Evolutionary conservation across 345 rosid species (phyloP), one percentile per base, ranked within the genome.

Genomic region (Melastoma malabathricum): DNA sequence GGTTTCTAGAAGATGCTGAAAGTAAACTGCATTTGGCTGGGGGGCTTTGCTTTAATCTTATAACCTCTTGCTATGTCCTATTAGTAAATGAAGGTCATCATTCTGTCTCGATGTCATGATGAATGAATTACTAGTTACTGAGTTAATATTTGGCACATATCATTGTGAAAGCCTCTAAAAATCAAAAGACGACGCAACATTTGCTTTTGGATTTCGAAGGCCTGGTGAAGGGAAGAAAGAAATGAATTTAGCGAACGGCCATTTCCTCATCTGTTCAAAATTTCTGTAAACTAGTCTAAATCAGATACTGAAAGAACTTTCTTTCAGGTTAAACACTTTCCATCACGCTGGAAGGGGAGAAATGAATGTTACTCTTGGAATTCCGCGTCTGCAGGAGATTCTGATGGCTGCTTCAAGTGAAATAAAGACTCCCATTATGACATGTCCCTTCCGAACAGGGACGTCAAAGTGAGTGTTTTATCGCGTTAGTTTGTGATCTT

Each of bases 311-410:
- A 19, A 59, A 58, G 31, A 18, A 27, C 43, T 29, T 27, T 18
- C 47, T 51, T 64, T 52, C 81, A 92, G 98, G 71, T 60, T 92
- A 69, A 87, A 92, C 62, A 92, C 98, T 59, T 92, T 92, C 76
- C 98, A 92, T 82, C 95, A 87, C 64, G 98, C 98, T 60, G 98
- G 98, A 43, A 75, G 98, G 62, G 98, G 98, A 70, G 98, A 87
- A 75, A 84, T 84, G 96, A 87, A 92, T 70, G 98, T 92, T 56
- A 87, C 97, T 18, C 93, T 92, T 48, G 97, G 98, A 49, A 84
- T 87, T 45, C 98, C 97, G 15, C 98, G 95, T 52, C 73, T 92
- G 45, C 96, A 92, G 67, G 98, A 92, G 75, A 92, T 92, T 60
- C 64, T 92, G 74, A 92, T 83, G 88, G 77, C 83, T 34, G 98